Percentiles rank a stretch among this genome's conserved stretches.
phyloP scores from a whole-genome alignment of 2,329 filamentous ascomycete species.

The Coniochaeta hoffmannii region DNA sequence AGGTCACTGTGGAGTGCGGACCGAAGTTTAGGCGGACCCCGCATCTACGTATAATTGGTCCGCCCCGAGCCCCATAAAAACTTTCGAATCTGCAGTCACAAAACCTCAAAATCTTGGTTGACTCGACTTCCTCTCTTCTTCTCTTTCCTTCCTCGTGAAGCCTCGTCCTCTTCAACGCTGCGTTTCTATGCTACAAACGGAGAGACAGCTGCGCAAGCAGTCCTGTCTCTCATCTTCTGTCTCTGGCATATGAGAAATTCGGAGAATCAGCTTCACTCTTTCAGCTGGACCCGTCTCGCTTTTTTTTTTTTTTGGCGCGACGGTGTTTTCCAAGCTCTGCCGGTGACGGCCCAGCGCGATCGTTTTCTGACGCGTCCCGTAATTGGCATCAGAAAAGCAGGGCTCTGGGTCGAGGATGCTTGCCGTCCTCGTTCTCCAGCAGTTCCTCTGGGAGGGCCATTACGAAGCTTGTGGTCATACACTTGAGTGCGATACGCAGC shows the following conservation, averaged over 20 bases:
- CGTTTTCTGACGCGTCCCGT: slow-evolving; percentile 19
- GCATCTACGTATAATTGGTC: background rate
- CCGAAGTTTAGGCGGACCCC: too few relatives aligned
- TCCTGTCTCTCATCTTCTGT: slow-evolving; percentile 21
- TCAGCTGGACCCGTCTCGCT: slow-evolving; percentile 7
- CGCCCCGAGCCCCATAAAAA: background rate
- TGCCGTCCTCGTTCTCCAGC: slow-evolving; percentile 8
- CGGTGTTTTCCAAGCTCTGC: slow-evolving; percentile 15
- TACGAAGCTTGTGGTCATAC: slow-evolving; percentile 22
- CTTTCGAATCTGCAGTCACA: slow-evolving; percentile 19
- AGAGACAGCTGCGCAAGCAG: slow-evolving; percentile 33
- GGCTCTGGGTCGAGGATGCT: slow-evolving; percentile 13
- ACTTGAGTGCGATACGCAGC: slow-evolving; percentile 26
- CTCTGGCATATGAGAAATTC: slow-evolving; percentile 71
- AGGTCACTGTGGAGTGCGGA: too few relatives aligned
- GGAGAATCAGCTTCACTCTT: slow-evolving; percentile 21
- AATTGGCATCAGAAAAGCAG: slow-evolving; percentile 27
- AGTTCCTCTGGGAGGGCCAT: slow-evolving; percentile 17
- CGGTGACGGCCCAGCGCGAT: slow-evolving; percentile 22
- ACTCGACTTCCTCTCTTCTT: background rate
- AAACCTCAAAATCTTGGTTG: background rate
- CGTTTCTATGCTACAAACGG: slow-evolving; percentile 84
- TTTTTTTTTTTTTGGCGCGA: background rate
- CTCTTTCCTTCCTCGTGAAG: slow-evolving; percentile 22
- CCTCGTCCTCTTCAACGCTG: slow-evolving; percentile 78